Base-by-base conservation (phyloP, 495 filamentous ascomycete genomes). In the Stereocaulon alpinum region DNA sequence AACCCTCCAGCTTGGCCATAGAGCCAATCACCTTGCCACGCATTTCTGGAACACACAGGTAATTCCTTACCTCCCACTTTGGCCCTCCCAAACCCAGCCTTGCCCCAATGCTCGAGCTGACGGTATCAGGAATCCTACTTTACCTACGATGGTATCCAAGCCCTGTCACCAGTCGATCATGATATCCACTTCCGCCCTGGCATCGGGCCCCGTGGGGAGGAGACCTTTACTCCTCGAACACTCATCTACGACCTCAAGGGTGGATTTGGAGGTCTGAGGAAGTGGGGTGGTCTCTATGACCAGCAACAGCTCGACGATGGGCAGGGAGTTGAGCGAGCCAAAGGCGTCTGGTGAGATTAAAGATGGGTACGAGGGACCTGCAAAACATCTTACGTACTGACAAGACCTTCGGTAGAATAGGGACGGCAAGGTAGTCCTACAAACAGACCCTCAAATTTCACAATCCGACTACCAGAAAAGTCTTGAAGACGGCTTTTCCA, bases 1-100 rank as follows among this genome's bases (percentile, higher is more conserved):
- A 58, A 96, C 93, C 2, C 73, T 97, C 45, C 93, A 99, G 74
- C 81, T 97, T 55, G 93, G 93, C 42, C 88, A 95, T 65, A 83
- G 85, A 68, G 87, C 85, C 66, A 99, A 99, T 73, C 95, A 96
- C 66, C 70, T 96, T 30, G 91, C 86, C n/a, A 95, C 89, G 0
- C 93, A 99, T 74, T 97, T 95, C 69, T 99, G 94, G 94, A 99
- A 99, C 66, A 78, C 89, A 30, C 92, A 96, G 76, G 85, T 87
- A 74, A 15, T 53, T 63, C 44, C 59, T 40, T 27, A 30, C 51
- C 57, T 59, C 30, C 27, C 15, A 14, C 51, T 41, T 49, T 30
- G 4, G 37, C 40, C 40, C 14, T 55, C 30, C 3, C 30, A 53
- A 34, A 40, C 32, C 41, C 41, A 18, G 29, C 53, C 44, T 12